phyloP scores from a whole-genome alignment of 768 basidiomycete genomes.

The Termitomyces sp. region DNA sequence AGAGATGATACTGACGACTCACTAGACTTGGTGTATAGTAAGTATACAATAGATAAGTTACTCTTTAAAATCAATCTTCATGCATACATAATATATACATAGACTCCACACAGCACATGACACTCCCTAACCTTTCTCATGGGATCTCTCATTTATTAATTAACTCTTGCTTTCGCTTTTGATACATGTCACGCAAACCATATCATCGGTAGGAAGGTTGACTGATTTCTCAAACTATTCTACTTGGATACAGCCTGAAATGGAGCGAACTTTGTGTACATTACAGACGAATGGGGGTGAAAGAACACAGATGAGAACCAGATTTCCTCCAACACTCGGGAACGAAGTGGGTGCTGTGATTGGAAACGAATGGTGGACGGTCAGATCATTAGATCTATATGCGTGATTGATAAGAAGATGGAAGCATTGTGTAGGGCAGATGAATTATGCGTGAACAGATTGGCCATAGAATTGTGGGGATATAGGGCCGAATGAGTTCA shows the following conservation, averaged over 20 bases:
- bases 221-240: constrained; percentile 11
- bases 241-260: constrained; percentile 10
- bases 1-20: not conserved
- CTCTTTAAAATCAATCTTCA: not conserved
- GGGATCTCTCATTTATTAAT: not conserved
- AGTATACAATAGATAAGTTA: constrained; percentile 21
- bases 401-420: constrained; percentile 8
- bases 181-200: not conserved
- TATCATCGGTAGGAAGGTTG: constrained; percentile 1
- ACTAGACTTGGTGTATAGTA: constrained; percentile 57
- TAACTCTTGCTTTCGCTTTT: not conserved
- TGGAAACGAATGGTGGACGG: constrained; percentile 17
- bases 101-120: constrained; percentile 8
- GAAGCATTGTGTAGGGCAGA: constrained; percentile 5
- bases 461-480: constrained; percentile 13
- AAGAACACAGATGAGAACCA: constrained; percentile 1
- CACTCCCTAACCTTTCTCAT: not conserved
- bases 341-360: not conserved
- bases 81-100: not conserved
- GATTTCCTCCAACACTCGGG: constrained; percentile 7
- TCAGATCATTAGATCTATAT: constrained; percentile 20
- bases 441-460: constrained; percentile 14
- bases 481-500: constrained; percentile 10
- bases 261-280: constrained; percentile 7
- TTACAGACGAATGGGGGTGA: not conserved